Percentiles rank a stretch among this genome's conserved stretches.
These are phyloP conservation scores for Kwoniella shandongensis DNA, from an alignment of 768 basidiomycete genomes.

Conservation along the genomic window DNA sequence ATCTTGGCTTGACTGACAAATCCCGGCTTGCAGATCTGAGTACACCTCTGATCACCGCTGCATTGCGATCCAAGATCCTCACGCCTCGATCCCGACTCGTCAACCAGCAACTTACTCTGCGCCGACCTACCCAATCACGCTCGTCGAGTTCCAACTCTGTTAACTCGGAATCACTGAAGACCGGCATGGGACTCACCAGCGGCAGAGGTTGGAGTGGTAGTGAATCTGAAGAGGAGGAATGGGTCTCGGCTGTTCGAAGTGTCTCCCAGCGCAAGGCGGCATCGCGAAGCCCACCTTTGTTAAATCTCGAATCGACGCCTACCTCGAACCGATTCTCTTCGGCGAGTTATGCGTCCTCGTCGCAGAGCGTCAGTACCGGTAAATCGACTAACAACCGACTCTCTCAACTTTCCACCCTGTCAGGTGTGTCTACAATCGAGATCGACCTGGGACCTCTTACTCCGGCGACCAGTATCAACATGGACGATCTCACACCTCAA, in stretches of 20 bases:
- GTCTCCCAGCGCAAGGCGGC: conserved; percentile 1
- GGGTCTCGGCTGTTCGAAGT: conserved; percentile 18
- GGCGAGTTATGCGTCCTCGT: neutral
- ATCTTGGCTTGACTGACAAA: neutral
- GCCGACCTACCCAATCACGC: conserved; percentile 7
- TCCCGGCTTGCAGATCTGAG: conserved; percentile 15
- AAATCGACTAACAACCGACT: conserved; percentile 2
- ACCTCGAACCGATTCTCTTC: conserved; percentile 7
- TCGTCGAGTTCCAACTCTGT: conserved; percentile 10
- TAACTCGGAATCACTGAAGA: neutral
- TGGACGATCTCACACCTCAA: conserved; percentile 7
- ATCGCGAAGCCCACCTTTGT: neutral
- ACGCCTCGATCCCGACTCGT: conserved; percentile 31
- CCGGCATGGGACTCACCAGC: conserved; percentile 12
- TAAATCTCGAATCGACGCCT: neutral
- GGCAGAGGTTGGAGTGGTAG: conserved; percentile 36
- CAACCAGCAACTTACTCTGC: neutral
- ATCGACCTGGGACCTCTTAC: conserved; percentile 4
- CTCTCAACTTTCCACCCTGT: conserved; percentile 11
- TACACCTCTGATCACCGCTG: conserved; percentile 26
- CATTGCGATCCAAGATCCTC: conserved; percentile 23
- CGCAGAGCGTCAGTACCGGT: neutral
- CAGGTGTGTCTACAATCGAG: neutral
- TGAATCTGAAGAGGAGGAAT: conserved; percentile 44
- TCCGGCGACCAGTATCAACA: neutral